phyloP scores from a whole-genome alignment of 345 rosid genomes.

The Sisymbrium irio region DNA sequence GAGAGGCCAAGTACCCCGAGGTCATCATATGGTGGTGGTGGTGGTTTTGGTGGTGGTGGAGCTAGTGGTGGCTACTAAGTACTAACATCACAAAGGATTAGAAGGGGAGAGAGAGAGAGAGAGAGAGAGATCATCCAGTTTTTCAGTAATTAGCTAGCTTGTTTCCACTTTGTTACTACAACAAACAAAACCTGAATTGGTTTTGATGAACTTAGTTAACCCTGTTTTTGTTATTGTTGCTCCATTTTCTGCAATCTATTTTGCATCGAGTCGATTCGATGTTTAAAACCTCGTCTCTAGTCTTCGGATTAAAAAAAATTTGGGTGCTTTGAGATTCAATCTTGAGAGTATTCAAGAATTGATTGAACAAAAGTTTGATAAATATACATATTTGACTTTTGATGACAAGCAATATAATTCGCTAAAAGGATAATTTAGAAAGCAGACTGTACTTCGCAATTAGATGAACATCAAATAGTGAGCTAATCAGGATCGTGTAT shows the following conservation, averaged over 20 bases:
- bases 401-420: no score
- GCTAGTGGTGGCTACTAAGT: slow-evolving; percentile 27
- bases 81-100: slow-evolving; percentile 8
- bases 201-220: slow-evolving; percentile 7
- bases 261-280: neutral
- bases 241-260: neutral
- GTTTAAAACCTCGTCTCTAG: neutral
- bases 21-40: slow-evolving; percentile 19
- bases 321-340: neutral
- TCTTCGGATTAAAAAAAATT: neutral
- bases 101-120: neutral
- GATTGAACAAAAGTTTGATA: neutral
- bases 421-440: no score
- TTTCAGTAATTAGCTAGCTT: neutral
- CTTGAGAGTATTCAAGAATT: neutral
- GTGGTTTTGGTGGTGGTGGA: slow-evolving; percentile 12
- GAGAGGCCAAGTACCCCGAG: slow-evolving; percentile 43
- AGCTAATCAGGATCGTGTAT: no score
- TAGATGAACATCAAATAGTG: no score
- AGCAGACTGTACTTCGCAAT: no score
- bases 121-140: neutral
- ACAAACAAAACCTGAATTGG: neutral
- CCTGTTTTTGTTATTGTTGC: neutral
- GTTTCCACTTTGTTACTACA: neutral
- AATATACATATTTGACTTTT: no score